Percentiles rank a stretch among this genome's conserved stretches.
phyloP scores from a whole-genome alignment of 139 green algal species.

The Picochlorum sp. region DNA sequence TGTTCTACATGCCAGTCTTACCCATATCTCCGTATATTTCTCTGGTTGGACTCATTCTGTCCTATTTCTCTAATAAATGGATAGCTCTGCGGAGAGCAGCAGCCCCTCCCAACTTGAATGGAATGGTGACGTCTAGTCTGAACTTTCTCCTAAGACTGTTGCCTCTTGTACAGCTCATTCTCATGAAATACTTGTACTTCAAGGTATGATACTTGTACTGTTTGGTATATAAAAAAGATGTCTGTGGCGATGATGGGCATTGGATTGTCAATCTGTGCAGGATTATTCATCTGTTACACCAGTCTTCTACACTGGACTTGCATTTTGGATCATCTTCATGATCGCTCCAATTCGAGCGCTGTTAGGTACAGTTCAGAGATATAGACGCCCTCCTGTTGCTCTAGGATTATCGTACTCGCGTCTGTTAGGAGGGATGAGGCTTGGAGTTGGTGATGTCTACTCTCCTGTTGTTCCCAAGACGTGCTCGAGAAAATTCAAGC shows the following conservation, averaged over 20 bases:
- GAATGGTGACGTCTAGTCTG: slow-evolving; percentile 17
- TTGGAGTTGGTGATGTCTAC: slow-evolving; percentile 22
- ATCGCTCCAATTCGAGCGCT: slow-evolving; percentile 23
- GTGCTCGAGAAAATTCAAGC: slow-evolving; percentile 18
- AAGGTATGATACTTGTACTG: not conserved
- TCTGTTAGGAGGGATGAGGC: slow-evolving; percentile 15
- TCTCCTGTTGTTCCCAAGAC: slow-evolving; percentile 20
- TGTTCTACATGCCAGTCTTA: slow-evolving; percentile 45
- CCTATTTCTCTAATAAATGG: slow-evolving; percentile 40
- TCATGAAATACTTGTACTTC: slow-evolving; percentile 44
- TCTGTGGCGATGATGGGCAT: not conserved
- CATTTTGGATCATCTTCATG: slow-evolving; percentile 34
- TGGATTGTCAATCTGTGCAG: not conserved
- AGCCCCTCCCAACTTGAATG: slow-evolving; percentile 27
- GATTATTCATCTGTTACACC: slow-evolving; percentile 12
- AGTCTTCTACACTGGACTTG: slow-evolving; percentile 39
- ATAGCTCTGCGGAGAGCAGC: slow-evolving; percentile 22
- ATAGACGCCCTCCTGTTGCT: slow-evolving; percentile 10
- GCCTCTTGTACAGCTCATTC: slow-evolving; percentile 41
- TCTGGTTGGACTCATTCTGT: slow-evolving; percentile 20
- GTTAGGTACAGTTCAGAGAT: slow-evolving; percentile 16
- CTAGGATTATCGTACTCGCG: slow-evolving; percentile 17
- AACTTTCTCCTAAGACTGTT: slow-evolving; percentile 34
- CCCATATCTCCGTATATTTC: slow-evolving; percentile 36
- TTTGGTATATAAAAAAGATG: not conserved